Base-by-base conservation (phyloP, 257 asterid species). In the Nicotiana paniculata region DNA sequence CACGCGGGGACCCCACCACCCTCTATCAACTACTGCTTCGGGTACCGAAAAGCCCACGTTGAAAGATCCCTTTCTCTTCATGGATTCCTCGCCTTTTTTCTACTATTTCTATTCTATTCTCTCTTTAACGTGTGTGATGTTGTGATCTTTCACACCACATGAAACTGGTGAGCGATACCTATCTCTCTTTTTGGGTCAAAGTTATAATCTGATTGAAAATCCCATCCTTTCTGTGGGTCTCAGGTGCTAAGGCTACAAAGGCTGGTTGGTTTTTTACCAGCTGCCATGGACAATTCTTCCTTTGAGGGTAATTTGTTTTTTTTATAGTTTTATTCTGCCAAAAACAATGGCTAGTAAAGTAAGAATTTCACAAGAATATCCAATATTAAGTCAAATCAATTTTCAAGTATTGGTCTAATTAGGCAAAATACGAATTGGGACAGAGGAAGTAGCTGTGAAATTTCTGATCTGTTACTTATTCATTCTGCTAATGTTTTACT, bases 41-140 rank as follows among this genome's bases (percentile, higher is more conserved):
- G 91, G 89, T 87, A 87, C 88, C 88, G 90, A 86, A 88, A 77
- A 86, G 90, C 91, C 91, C 93, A 91, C 86, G 90, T 87, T 79
- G 80, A 86, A 87, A 89, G 72, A 90, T 91, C 95, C 86, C 59
- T 30, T 66, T 87, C 86, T 83, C 88, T 80, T 87, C 90, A 89
- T 89, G 93, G 88, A 86, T 91, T 87, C 86, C 84, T 77, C 84
- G 72, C 81, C 80, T 77, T 80, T 80, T 39, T 79, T 53, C 79
- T 84, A 39, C 72, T 75, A 43, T 75, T 58, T 70, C 15, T 83
- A 12, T 48, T 64, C 63, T 33, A 37, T 46, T 37, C 21, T 9
- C 32, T 57, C 61, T 46, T 6, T 57, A 18, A 15, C 46, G 24
- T 39, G 51, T 62, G 5, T 17, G 15, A 65, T n/a, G n/a, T 48